Conservation (phyloP, 352 stramenopile genomes). For the Phytophthora niederhauseri region DNA sequence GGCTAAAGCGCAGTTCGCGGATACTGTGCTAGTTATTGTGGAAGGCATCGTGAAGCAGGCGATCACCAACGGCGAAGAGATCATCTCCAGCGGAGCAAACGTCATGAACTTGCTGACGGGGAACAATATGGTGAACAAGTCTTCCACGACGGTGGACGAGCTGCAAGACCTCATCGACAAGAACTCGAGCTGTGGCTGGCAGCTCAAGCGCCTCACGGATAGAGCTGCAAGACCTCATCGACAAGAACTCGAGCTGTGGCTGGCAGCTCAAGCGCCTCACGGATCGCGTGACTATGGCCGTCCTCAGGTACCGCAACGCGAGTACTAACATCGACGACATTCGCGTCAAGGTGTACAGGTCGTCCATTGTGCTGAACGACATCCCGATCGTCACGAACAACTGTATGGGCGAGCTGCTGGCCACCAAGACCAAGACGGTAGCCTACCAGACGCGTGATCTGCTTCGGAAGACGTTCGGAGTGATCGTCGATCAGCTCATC, state of each 20-base stretch:
- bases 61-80: conserved; percentile 31
- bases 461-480: conserved; percentile 35
- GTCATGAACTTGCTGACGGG: conserved; percentile 32
- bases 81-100: conserved; percentile 30
- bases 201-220: conserved; percentile 38
- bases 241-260: conserved; percentile 30
- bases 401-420: conserved; percentile 31
- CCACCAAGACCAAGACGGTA: conserved; percentile 11
- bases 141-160: conserved; percentile 22
- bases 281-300: conserved; percentile 23
- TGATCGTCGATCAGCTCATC: conserved; percentile 37
- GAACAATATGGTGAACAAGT: conserved; percentile 8
- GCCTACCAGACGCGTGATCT: conserved; percentile 35
- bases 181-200: conserved; percentile 32
- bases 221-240: conserved; percentile 29
- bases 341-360: conserved; percentile 34
- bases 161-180: conserved; percentile 23
- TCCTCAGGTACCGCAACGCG: conserved; percentile 26
- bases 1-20: conserved; percentile 1
- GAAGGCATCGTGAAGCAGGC: conserved; percentile 37
- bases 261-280: conserved; percentile 36
- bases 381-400: conserved; percentile 40
- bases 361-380: conserved; percentile 36
- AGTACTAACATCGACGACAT: conserved; percentile 10
- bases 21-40: conserved; percentile 20